Conservation (phyloP, 73 alveolate genomes). For the Uronychia setigera region DNA sequence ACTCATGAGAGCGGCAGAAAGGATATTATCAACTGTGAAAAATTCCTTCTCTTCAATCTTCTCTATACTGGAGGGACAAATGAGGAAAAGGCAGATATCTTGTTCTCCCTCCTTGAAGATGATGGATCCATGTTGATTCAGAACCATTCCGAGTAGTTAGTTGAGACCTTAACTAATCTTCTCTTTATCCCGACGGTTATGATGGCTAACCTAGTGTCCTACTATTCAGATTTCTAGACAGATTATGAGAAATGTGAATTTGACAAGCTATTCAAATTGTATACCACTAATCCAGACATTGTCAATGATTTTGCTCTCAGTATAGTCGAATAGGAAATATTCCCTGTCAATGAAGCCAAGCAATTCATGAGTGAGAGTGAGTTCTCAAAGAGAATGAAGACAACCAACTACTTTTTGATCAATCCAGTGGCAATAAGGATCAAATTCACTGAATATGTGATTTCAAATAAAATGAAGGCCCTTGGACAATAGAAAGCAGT, state of each 20-base stretch:
- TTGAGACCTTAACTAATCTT: background rate
- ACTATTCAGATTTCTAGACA: background rate
- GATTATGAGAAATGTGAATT: background rate
- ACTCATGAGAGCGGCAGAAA: background rate
- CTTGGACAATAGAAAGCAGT: background rate
- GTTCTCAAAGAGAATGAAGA: background rate
- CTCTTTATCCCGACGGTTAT: background rate
- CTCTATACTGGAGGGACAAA: background rate
- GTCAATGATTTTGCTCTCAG: background rate
- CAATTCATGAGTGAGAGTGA: background rate
- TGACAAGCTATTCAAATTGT: background rate
- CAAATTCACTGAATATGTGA: background rate
- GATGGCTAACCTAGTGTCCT: background rate
- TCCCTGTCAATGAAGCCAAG: background rate
- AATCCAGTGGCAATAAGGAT: background rate
- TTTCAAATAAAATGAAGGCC: background rate
- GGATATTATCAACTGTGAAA: background rate
- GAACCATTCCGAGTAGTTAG: background rate
- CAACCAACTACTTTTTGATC: background rate
- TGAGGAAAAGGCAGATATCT: background rate
- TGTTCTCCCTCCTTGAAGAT: background rate
- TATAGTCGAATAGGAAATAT: background rate
- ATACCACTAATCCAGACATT: background rate
- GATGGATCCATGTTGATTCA: background rate
- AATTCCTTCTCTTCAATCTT: background rate